A percentile compares a stretch with the other conserved stretches of the same genome.
Evolutionary conservation across 1,284 basidiomycete species (phyloP).

Genomic region (Malassezia dermatis): DNA sequence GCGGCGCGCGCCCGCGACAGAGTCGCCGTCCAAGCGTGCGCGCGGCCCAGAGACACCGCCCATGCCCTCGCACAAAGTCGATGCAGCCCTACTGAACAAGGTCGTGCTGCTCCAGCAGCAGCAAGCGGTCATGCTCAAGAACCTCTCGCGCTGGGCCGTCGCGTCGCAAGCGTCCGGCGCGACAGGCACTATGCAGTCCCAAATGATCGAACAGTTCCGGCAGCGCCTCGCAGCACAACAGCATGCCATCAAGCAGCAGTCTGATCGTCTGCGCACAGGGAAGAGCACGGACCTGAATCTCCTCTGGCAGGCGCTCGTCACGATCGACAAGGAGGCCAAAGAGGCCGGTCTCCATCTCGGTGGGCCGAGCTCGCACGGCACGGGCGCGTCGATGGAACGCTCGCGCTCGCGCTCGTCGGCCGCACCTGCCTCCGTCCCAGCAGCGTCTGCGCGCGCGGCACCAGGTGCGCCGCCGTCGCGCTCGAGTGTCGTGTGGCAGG

Average conservation of each 20-base stretch:
- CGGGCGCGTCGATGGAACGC: not conserved
- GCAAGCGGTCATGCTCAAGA: constrained; percentile 34
- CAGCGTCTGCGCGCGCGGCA: not conserved
- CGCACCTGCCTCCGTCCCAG: not conserved
- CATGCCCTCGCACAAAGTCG: constrained; percentile 15
- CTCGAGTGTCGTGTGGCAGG: constrained; percentile 31
- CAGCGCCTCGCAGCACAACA: constrained; percentile 27
- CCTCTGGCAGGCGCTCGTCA: constrained; percentile 28
- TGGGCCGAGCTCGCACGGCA: constrained; percentile 20
- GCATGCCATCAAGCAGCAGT: constrained; percentile 24
- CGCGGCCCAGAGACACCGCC: constrained; percentile 22
- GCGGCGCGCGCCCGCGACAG: not conserved
- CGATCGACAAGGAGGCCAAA: constrained; percentile 34
- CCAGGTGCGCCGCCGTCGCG: constrained; percentile 13
- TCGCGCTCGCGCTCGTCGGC: not conserved
- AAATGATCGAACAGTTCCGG: constrained; percentile 28
- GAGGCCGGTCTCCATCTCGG: constrained; percentile 30
- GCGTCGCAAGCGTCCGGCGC: constrained; percentile 5
- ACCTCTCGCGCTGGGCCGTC: constrained; percentile 24
- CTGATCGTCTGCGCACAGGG: constrained; percentile 22
- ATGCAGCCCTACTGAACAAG: constrained; percentile 22
- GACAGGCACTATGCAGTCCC: constrained; percentile 19
- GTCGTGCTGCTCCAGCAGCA: constrained; percentile 30
- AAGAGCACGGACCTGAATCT: constrained; percentile 25
- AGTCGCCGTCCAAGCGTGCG: constrained; percentile 19